Conservation (phyloP, 768 basidiomycete genomes). For the Suillus clintonianus region DNA sequence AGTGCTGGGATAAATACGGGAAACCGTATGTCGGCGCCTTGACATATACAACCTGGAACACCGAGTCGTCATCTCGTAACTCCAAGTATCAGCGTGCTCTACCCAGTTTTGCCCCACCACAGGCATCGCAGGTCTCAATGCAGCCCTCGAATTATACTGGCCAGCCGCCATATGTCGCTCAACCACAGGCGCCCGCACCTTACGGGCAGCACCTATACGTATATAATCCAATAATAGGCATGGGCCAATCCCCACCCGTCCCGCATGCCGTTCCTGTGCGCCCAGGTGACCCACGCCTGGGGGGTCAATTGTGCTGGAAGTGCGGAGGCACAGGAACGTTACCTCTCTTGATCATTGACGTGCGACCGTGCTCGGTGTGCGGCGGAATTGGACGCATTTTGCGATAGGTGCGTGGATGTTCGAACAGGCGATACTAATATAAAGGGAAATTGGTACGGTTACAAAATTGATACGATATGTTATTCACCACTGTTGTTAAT, state of each 20-base stretch:
- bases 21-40: slow-evolving; percentile 64
- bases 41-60: slow-evolving; percentile 48
- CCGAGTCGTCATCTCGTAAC: slow-evolving; percentile 17
- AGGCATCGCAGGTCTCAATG: slow-evolving; percentile 10
- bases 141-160: not conserved
- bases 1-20: slow-evolving; percentile 74
- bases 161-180: slow-evolving; percentile 1
- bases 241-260: slow-evolving; percentile 27
- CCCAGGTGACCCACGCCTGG: slow-evolving; percentile 72
- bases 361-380: slow-evolving; percentile 56
- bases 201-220: slow-evolving; percentile 25
- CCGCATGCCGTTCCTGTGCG: slow-evolving; percentile 47
- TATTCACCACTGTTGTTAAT: not conserved
- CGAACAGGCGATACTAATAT: not conserved
- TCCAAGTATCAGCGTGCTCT: slow-evolving; percentile 31
- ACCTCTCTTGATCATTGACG: slow-evolving; percentile 56
- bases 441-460: not conserved
- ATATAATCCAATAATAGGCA: slow-evolving; percentile 18
- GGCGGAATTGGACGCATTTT: slow-evolving; percentile 64
- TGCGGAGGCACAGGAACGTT: slow-evolving; percentile 62
- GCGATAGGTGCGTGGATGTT: slow-evolving; percentile 13
- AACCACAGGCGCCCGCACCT: not conserved
- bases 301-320: slow-evolving; percentile 64
- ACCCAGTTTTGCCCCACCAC: slow-evolving; percentile 24
- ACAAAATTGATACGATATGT: not conserved